Base-by-base conservation (phyloP, 768 basidiomycete species). In the Naganishia friedmannii region DNA sequence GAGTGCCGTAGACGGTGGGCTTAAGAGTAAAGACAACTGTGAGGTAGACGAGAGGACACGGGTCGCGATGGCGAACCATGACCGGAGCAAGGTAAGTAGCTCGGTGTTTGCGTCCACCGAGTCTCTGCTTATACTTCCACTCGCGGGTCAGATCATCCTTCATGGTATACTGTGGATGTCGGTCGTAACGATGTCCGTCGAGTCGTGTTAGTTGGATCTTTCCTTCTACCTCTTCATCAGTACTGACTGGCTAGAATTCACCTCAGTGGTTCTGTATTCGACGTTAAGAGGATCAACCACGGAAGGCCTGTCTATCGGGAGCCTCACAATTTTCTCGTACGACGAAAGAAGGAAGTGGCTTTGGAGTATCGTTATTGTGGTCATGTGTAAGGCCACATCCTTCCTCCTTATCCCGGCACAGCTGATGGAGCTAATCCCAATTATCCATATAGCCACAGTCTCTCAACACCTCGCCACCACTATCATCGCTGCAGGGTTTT, bases 401-500 rank as follows among this genome's bases (percentile, higher is more conserved):
- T 17, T 34, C 3, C n/a, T n/a, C n/a, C 19, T 17, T 26, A 28
- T 37, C 42, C 42, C 15, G 42, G 42, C 42, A 42, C 7, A 2
- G 42, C 42, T 15, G 7, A 15, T 42, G 2, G 9, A 42, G 42
- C 42, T 42, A 42, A 42, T 42, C 42, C 7, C 15, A 8, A 8
- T 5, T 15, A 42, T 42, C 42, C 7, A 42, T 42, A 29, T 37
- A 70, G 70, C 53, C 19, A 70, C 65, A n/a, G 34, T 39, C 26
- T 67, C 53, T 3, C 66, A 68, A 48, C 67, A 68, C 26, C 37
- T 65, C 1, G 39, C 58, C n/a, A 68, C 66, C 19, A 68, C 54
- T n/a, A 17, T 17, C 21, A 63, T 67, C 42, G 21, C 57, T 10
- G 66, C 29, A 13, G 53, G 19, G 37, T 66, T 71, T 32, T 42